These are phyloP conservation scores for Populus pruinosa DNA, from an alignment of 345 rosid genomes.

Conservation along the genomic window DNA sequence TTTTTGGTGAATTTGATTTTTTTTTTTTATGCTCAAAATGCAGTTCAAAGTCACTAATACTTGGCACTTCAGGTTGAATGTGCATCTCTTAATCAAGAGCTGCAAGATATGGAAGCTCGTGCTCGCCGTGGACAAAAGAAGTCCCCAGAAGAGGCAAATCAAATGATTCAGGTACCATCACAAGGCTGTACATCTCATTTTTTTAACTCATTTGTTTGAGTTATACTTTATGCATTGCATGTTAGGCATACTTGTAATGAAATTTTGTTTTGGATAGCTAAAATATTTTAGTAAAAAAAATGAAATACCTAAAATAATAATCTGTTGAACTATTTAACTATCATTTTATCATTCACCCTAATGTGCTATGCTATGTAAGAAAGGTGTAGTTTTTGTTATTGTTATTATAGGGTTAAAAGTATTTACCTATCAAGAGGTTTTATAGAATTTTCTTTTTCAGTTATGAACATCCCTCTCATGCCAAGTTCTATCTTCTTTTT, in stretches of 20 bases:
- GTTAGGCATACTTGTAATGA: neutral
- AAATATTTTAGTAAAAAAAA: neutral
- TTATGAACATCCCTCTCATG: too few relatives aligned
- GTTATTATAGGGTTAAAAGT: too few relatives aligned
- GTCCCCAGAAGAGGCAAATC: conserved; percentile 84
- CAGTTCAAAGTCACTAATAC: conserved; percentile 16
- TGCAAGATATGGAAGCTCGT: conserved; percentile 88
- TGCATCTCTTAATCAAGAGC: conserved; percentile 83
- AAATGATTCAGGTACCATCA: conserved; percentile 73
- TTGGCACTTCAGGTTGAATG: conserved; percentile 67
- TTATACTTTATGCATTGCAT: neutral
- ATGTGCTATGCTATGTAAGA: too few relatives aligned
- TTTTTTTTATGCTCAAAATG: conserved; percentile 2
- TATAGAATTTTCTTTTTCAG: too few relatives aligned
- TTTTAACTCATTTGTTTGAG: neutral
- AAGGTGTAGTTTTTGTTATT: too few relatives aligned
- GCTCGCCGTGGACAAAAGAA: conserved; percentile 90
- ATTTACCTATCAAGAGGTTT: too few relatives aligned
- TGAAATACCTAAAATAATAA: too few relatives aligned
- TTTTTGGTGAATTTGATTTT: conserved; percentile 5
- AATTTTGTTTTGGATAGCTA: neutral
- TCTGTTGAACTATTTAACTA: too few relatives aligned
- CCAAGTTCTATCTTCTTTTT: too few relatives aligned
- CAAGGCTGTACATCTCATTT: conserved; percentile 1
- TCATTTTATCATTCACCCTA: too few relatives aligned